Conservation (phyloP, 768 basidiomycete species). For the Russula olivacea region DNA sequence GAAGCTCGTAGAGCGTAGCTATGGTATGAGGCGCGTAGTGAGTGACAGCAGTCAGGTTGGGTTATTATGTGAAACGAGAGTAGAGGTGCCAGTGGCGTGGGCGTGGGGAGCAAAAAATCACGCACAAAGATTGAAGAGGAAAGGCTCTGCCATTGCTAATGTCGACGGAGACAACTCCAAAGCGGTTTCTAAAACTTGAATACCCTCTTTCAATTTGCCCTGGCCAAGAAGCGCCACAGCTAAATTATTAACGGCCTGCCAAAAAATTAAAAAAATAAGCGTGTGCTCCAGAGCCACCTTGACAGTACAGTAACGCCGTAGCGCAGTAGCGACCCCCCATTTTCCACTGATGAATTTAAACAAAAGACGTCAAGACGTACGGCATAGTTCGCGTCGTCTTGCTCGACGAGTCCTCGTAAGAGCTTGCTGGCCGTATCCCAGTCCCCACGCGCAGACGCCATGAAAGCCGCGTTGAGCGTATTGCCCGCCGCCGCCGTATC, state of each 20-base stretch:
- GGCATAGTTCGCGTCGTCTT: conserved; percentile 33
- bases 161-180: conserved; percentile 60
- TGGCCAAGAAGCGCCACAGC: conserved; percentile 65
- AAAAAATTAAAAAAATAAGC: not conserved
- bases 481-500: conserved; percentile 24
- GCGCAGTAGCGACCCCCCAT: too few species aligned
- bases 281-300: too few species aligned
- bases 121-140: conserved; percentile 80
- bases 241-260: conserved; percentile 69
- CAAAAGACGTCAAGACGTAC: too few species aligned
- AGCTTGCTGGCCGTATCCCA: conserved; percentile 50
- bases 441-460: conserved; percentile 64
- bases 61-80: not conserved
- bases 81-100: too few species aligned
- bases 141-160: conserved; percentile 73
- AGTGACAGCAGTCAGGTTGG: not conserved
- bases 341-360: too few species aligned
- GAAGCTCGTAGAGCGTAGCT: conserved; percentile 83
- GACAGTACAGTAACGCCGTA: too few species aligned
- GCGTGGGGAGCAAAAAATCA: too few species aligned
- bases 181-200: conserved; percentile 59
- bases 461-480: conserved; percentile 58
- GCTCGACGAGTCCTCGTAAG: conserved; percentile 41
- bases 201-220: conserved; percentile 71
- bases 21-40: not conserved